Base-by-base conservation (phyloP, 331 rosid species). In the Pyrus hybrid region DNA sequence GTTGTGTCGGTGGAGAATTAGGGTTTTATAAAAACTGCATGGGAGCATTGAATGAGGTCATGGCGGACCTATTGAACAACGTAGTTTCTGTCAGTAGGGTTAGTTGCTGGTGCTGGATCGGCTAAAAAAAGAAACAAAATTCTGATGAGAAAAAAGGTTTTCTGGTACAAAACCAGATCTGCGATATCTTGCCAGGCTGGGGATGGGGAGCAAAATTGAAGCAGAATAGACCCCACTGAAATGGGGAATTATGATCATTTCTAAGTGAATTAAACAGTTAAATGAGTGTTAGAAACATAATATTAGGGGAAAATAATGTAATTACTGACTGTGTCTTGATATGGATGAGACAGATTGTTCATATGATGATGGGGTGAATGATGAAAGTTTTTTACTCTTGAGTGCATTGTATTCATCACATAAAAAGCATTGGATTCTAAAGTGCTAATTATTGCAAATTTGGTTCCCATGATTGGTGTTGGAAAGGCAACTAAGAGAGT, bases 1-100 rank as follows among this genome's bases (percentile, higher is more conserved):
- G 66, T 5, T 22, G 71, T 80, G 97, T 93, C 96, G 96, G 98
- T 89, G 97, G 84, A 64, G 86, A 47, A 35, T 14, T 13, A 32
- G 28, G 45, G 67, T 80, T 77, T 22, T 43, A 13, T 53, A 68
- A 67, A 84, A 76, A 77, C 30, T 33, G 75, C 47, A 41, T 41
- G 58, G 58, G 63, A 60, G 74, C 84, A 84, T 76, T 88, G 68
- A 90, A 80, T 85, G 80, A 13, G 84, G 66, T 85, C 87, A 77
- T 76, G 87, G 77, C 60, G 81, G 80, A 77, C 61, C 79, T 72
- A 67, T 71, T 73, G 85, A 80, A 63, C 81, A 71, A 72, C 41
- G 75, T 73, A 60, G 60, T 68, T 69, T 62, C 77, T 82, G 86
- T 81, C 88, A 80, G 83, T 77, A 29, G 75, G 75, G 72, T 11